Evolutionary conservation across 208 protist genomes (phyloP).

Genomic region (Trypanosoma scelopori): DNA sequence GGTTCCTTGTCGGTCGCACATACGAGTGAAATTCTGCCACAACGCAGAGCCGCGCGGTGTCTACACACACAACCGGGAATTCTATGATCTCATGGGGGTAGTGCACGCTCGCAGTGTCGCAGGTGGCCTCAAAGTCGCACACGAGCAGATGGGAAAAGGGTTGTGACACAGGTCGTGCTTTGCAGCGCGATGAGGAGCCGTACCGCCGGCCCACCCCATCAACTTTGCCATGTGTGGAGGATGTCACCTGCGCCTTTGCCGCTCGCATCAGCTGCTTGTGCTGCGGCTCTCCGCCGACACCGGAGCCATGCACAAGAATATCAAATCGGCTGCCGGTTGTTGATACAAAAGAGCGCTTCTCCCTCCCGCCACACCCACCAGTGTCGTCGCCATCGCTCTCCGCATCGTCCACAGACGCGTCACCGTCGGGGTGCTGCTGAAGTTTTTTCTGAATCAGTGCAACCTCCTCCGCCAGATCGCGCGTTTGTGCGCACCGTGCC

Average conservation of each 20-base stretch:
- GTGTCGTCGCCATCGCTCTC: conserved; percentile 1
- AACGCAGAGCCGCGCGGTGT: conserved; percentile 57
- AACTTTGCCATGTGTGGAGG: background rate
- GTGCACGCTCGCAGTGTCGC: conserved; percentile 54
- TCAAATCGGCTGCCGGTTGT: conserved; percentile 55
- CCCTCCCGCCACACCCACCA: background rate
- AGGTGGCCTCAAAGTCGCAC: conserved; percentile 93
- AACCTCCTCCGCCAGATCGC: conserved; percentile 11
- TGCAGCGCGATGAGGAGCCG: conserved; percentile 39
- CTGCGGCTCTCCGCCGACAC: conserved; percentile 21
- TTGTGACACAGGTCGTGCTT: conserved; percentile 46
- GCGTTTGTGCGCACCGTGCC: background rate
- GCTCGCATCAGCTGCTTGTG: conserved; percentile 38
- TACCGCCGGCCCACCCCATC: conserved; percentile 16
- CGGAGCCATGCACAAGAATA: conserved; percentile 38
- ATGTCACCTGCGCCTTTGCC: conserved; percentile 14
- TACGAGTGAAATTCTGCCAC: conserved; percentile 90
- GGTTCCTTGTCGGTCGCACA: conserved; percentile 81
- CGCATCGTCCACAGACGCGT: background rate
- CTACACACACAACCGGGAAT: conserved; percentile 92
- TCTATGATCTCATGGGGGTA: conserved; percentile 96
- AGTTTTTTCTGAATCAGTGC: conserved; percentile 1
- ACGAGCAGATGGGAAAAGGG: conserved; percentile 91
- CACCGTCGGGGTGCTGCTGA: background rate
- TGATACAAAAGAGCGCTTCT: conserved; percentile 9